Base-by-base conservation (phyloP, 352 stramenopile species). In the Phytopythium delawarense region DNA sequence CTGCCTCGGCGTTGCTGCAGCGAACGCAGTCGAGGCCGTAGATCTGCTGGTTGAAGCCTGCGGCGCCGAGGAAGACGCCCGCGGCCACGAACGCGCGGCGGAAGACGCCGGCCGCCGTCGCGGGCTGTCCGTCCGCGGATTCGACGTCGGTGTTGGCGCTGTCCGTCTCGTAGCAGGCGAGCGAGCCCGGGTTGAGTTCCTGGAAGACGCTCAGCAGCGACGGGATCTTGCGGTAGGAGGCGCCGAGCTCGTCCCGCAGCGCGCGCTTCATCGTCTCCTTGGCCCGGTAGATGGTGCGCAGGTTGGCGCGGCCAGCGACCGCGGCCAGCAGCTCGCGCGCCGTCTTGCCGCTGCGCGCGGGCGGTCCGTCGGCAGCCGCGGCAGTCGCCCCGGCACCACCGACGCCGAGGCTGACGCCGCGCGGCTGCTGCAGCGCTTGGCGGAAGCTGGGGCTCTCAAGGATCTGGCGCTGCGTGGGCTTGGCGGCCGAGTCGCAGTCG, bases 391-490 rank as follows among this genome's bases (percentile, higher is more conserved):
- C 62, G 44, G 1, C 67, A 5, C 34, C 34, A 7, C 2, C 34
- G 11, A 12, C 34, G 25, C 7, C 62, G 44, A 1, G 66, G 34
- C 2, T 12, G 11, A 8, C 34, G 11, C 7, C 34, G 62, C 15
- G 48, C 20, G 46, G 46, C 23, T 53, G 12, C 16, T 50, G 30
- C 23, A 89, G 40, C 2, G 74, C 80, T 28, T 67, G 49, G 21
- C 76, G 67, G 59, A 87, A 81, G 51, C 55, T 72, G 20, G 63
- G 39, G 60, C 83, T 82, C 39, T 73, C 64, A 21, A 80, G 68
- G 46, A 89, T 65, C 62, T 89, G 80, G 1, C 80, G 69, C 50
- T 81, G 71, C 18, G 77, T 89, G 15, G 80, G 80, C 62, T 85
- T 86, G 56, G 71, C 71, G 3, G 45, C 65, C 2, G 80, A 86